A percentile compares a stretch with the other conserved stretches of the same genome.
Conservation (phyloP, 2,329 filamentous ascomycete species). For the Xylaria hypoxylon region DNA sequence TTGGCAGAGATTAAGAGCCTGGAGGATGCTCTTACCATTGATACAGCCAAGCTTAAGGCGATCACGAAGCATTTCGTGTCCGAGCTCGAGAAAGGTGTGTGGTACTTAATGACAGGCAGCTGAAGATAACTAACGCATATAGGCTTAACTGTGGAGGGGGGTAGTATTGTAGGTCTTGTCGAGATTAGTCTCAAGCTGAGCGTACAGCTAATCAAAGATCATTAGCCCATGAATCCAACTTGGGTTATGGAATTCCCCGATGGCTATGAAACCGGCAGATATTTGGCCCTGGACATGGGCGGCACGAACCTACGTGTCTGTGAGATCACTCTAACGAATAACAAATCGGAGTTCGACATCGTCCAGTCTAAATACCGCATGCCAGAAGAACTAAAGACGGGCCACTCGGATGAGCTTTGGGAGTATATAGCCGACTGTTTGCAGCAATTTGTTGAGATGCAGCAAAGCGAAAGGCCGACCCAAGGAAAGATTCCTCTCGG, state of each 20-base stretch:
- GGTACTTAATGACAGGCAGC: neutral
- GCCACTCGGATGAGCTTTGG: constrained; percentile 87
- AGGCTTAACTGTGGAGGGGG: constrained; percentile 88
- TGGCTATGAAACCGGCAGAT: constrained; percentile 88
- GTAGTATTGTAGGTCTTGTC: constrained; percentile 80
- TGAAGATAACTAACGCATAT: constrained; percentile 29
- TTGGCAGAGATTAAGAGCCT: constrained; percentile 82
- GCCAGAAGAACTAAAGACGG: constrained; percentile 91
- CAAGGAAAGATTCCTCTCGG: constrained; percentile 78
- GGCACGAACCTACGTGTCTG: constrained; percentile 96
- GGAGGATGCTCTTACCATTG: constrained; percentile 85
- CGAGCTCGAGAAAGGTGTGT: constrained; percentile 84
- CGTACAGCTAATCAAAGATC: constrained; percentile 28
- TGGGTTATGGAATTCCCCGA: constrained; percentile 94
- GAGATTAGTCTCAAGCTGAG: neutral
- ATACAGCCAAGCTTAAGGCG: constrained; percentile 82
- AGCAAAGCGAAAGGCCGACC: constrained; percentile 76
- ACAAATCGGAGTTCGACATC: constrained; percentile 92
- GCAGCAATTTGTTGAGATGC: constrained; percentile 87
- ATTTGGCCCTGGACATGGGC: constrained; percentile 92
- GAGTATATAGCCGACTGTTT: constrained; percentile 95
- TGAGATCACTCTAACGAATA: constrained; percentile 87
- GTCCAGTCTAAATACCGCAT: constrained; percentile 97
- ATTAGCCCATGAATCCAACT: constrained; percentile 94
- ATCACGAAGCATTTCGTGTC: constrained; percentile 90